Percentiles rank a stretch among this genome's conserved stretches.
Evolutionary conservation across 1,284 basidiomycete species (phyloP).

Genomic region (Ustilago nuda): DNA sequence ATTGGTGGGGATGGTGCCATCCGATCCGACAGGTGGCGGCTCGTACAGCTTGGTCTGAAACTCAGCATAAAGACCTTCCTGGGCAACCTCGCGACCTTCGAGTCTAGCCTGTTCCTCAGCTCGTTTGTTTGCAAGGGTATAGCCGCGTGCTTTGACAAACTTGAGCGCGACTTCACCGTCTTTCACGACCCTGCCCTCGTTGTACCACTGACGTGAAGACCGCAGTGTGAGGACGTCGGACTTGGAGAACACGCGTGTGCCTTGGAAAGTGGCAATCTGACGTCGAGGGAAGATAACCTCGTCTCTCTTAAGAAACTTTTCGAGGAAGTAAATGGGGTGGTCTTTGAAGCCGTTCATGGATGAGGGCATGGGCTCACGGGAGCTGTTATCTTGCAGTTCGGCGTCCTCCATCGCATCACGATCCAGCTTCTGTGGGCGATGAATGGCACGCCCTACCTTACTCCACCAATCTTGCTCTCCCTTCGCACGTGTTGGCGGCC

Average conservation of each 20-base stretch:
- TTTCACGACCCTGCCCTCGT: constrained; percentile 81
- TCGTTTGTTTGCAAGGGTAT: constrained; percentile 83
- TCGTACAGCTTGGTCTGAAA: constrained; percentile 89
- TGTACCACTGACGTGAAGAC: constrained; percentile 94
- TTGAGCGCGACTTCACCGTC: constrained; percentile 87
- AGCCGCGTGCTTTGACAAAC: constrained; percentile 85
- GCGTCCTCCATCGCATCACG: constrained; percentile 94
- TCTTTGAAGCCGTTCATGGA: constrained; percentile 93
- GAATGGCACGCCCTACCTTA: constrained; percentile 57
- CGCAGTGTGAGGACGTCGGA: constrained; percentile 84
- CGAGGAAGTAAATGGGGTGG: constrained; percentile 90
- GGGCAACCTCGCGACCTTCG: constrained; percentile 68
- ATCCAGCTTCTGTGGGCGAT: constrained; percentile 72
- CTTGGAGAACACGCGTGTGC: constrained; percentile 91
- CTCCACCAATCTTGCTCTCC: constrained; percentile 84
- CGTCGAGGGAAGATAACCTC: constrained; percentile 83
- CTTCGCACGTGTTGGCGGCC: constrained; percentile 77
- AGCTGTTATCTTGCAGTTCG: constrained; percentile 82
- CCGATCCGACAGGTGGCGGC: constrained; percentile 76
- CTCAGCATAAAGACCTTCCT: constrained; percentile 82
- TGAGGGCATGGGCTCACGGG: constrained; percentile 93
- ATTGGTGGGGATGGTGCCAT: constrained; percentile 94
- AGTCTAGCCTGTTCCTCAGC: constrained; percentile 81
- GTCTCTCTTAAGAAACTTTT: constrained; percentile 86
- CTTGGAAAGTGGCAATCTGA: constrained; percentile 90